Conservation (phyloP, 805 yeast genomes). For the Candida loeiensis region DNA sequence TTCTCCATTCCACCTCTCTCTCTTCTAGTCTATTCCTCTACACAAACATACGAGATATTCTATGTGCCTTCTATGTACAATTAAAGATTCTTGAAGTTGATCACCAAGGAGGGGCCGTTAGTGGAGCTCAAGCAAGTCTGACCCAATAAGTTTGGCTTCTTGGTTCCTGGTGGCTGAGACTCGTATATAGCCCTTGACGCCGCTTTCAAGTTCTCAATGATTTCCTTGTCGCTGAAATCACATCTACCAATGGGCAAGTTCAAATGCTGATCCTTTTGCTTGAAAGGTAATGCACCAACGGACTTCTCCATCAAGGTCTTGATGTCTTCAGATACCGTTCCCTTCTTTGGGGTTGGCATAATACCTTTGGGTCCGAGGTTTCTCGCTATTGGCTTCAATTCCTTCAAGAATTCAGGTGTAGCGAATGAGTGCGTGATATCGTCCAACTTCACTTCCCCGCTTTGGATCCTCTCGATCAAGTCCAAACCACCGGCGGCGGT, state of each 20-base stretch:
- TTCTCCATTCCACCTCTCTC: too few relatives aligned
- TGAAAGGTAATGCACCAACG: constrained; percentile 71
- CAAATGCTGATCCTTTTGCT: constrained; percentile 62
- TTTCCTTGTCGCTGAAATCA: constrained; percentile 71
- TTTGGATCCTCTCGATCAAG: constrained; percentile 57
- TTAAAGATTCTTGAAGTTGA: constrained; percentile 33
- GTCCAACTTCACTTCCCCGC: constrained; percentile 46
- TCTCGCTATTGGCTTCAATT: constrained; percentile 67
- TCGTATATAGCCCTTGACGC: constrained; percentile 61
- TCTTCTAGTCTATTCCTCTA: too few relatives aligned
- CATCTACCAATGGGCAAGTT: constrained; percentile 74
- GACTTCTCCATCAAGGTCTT: constrained; percentile 48
- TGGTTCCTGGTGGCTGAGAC: constrained; percentile 53
- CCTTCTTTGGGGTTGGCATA: constrained; percentile 83
- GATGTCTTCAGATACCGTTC: constrained; percentile 76
- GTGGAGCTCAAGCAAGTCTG: constrained; percentile 66
- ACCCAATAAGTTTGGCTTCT: constrained; percentile 68
- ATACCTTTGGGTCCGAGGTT: constrained; percentile 83
- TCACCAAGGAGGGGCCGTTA: constrained; percentile 75
- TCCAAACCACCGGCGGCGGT: constrained; percentile 66
- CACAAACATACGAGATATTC: not conserved
- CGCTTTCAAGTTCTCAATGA: constrained; percentile 65
- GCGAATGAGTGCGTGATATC: constrained; percentile 74
- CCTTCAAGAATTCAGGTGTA: constrained; percentile 72
- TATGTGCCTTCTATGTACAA: constrained; percentile 9